Percentiles rank a stretch among this genome's conserved stretches.
These are phyloP conservation scores for Cercospora berteroae DNA, from an alignment of 2,329 filamentous ascomycete genomes.

Conservation along the genomic window DNA sequence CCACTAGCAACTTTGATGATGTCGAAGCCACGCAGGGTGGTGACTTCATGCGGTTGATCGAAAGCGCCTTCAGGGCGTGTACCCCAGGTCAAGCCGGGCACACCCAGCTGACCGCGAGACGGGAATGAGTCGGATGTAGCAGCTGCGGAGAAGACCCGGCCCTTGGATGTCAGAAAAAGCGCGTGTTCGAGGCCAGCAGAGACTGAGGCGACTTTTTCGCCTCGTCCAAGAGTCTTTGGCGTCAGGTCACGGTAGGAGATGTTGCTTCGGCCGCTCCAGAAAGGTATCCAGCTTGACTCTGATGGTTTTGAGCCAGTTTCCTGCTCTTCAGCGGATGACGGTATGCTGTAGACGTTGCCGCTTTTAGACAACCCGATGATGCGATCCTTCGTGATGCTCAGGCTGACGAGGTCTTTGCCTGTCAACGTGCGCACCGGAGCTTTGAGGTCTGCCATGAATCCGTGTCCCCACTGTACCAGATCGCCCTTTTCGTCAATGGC, in stretches of 20 bases:
- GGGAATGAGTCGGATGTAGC: conserved; percentile 77
- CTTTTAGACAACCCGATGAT: conserved; percentile 73
- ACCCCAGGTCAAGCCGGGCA: conserved; percentile 77
- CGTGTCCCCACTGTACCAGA: conserved; percentile 85
- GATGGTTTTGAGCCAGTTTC: conserved; percentile 59
- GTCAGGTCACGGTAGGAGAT: conserved; percentile 73
- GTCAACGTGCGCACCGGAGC: conserved; percentile 69
- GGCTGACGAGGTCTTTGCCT: conserved; percentile 75
- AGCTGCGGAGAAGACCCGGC: conserved; percentile 85
- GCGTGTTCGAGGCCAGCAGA: conserved; percentile 81
- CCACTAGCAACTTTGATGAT: conserved; percentile 76
- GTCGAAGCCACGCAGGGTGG: conserved; percentile 66
- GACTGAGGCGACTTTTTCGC: conserved; percentile 72
- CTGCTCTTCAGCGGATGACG: conserved; percentile 72
- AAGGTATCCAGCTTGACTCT: conserved; percentile 70
- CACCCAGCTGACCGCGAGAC: conserved; percentile 77
- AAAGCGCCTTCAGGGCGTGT: conserved; percentile 74
- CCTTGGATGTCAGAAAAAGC: conserved; percentile 77
- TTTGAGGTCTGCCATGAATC: conserved; percentile 63
- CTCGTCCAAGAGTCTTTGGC: conserved; percentile 62
- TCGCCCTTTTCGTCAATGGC: conserved; percentile 87
- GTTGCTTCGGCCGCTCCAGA: conserved; percentile 60
- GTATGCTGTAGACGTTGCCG: conserved; percentile 81
- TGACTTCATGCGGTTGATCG: conserved; percentile 79
- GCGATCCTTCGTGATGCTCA: conserved; percentile 77